Percentiles rank a stretch among this genome's conserved stretches.
Conservation (phyloP, 2,329 filamentous ascomycete species). For the Cercospora sesami region DNA sequence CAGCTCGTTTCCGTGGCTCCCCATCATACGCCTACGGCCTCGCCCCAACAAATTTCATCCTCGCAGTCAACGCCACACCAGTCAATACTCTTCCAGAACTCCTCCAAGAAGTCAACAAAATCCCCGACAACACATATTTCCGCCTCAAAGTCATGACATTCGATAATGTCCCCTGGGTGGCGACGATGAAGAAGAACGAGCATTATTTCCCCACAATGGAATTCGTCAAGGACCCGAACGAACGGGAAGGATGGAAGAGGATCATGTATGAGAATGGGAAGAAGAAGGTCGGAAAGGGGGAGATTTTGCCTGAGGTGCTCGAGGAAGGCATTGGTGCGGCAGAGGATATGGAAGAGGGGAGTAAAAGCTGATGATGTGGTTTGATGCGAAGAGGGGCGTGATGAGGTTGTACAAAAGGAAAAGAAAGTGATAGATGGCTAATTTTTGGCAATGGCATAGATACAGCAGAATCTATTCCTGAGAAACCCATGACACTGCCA, state of each 20-base stretch:
- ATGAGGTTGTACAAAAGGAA: not conserved
- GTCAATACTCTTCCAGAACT: conserved; percentile 83
- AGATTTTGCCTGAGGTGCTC: conserved; percentile 29
- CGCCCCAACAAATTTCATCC: conserved; percentile 95
- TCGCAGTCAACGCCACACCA: conserved; percentile 84
- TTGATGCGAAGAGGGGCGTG: not conserved
- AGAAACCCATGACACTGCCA: not conserved
- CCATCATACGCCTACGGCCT: conserved; percentile 88
- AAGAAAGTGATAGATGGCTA: not conserved
- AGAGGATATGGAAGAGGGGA: conserved; percentile 5
- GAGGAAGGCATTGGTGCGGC: conserved; percentile 22
- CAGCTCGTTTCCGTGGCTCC: conserved; percentile 77
- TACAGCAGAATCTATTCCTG: not conserved
- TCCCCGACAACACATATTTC: conserved; percentile 98
- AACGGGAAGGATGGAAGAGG: conserved; percentile 58
- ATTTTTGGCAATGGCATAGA: not conserved
- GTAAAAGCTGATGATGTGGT: not conserved
- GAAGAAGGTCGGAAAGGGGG: conserved; percentile 38
- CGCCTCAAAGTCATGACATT: conserved; percentile 96
- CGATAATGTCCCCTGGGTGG: conserved; percentile 98
- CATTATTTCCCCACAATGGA: conserved; percentile 79
- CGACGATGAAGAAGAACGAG: conserved; percentile 99
- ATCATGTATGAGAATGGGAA: conserved; percentile 56
- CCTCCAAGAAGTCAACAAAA: conserved; percentile 76
- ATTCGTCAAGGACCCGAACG: conserved; percentile 58